Evolutionary conservation across 169 alveolate species (phyloP).

Genomic region (Ichthyophthirius multifiliis): DNA sequence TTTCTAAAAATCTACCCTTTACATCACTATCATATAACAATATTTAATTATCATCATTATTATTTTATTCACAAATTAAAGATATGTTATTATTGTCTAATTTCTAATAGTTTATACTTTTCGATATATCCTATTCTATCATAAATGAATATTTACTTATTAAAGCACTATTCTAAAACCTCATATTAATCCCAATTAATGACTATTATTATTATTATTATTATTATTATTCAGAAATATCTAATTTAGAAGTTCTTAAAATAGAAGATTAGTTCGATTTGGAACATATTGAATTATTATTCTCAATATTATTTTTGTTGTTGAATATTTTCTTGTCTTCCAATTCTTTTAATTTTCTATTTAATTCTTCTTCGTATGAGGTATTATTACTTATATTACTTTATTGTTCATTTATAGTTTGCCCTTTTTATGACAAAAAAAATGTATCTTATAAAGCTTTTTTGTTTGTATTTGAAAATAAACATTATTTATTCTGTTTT

Average conservation of each 20-base stretch:
- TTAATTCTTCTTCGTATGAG: too few species aligned
- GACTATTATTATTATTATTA: neutral
- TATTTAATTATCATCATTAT: neutral
- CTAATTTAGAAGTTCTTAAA: neutral
- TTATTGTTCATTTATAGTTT: neutral
- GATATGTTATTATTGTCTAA: neutral
- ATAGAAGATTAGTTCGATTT: constrained; percentile 1
- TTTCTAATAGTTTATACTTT: neutral
- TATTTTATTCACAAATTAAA: neutral
- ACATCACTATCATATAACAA: neutral
- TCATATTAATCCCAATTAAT: neutral
- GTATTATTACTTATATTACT: too few species aligned
- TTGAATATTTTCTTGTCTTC: neutral
- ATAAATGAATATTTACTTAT: neutral
- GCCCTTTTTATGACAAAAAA: neutral
- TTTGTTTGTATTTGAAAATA: too few species aligned
- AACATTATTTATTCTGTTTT: too few species aligned
- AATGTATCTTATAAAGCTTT: neutral
- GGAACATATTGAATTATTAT: neutral
- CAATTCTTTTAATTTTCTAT: neutral
- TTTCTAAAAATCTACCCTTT: neutral
- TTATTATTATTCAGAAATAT: neutral
- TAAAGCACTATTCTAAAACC: neutral
- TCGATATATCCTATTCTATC: neutral
- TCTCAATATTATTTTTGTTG: neutral